Base-by-base conservation (phyloP, 352 stramenopile genomes). In the Phytophthora sp. region DNA sequence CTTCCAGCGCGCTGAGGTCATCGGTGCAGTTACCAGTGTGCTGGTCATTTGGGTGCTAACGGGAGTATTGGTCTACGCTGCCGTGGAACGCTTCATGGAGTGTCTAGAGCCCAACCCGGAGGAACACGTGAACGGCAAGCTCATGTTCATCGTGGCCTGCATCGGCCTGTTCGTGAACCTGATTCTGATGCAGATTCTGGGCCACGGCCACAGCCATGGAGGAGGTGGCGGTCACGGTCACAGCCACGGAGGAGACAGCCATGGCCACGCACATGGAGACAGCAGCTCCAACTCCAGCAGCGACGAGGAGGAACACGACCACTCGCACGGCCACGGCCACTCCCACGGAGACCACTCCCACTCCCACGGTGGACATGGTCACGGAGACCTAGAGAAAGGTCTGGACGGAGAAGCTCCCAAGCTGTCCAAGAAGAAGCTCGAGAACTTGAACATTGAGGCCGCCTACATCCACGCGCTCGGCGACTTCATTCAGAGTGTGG, bases 381-480 rank as follows among this genome's bases (percentile, higher is more conserved):
- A n/a, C 24, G 72, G 56, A 51, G 66, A 71, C 41, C 47, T 78
- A 18, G 63, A 80, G 51, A 80, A 72, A 18, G 60, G 67, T 30
- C 29, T 16, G 13, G 12, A 3, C n/a, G n/a, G 7, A 20, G 18
- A 78, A 39, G 59, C 47, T 23, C 13, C 52, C n/a, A 57, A 74
- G 39, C 8, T 67, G 2, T 26, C 29, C 27, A 63, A 76, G 47
- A 76, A 76, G 57, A 84, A 88, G n/a, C 65, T 88, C 6, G 80
- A 91, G 64, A 98, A 99, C 72, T 76, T 99, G 33, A 99, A 99
- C 71, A 88, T 99, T 46, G 67, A 98, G 56, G 96, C 97, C 15
- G 97, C 97, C 9, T 98, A 99, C 80, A 91, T 99, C 54, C 97
- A 99, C 78, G 97, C 98, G 8, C 68, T 99, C 12, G 97, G 94